Evolutionary conservation across 306 rosid genomes (phyloP).

Genomic region (Fragaria nilgerrensis): DNA sequence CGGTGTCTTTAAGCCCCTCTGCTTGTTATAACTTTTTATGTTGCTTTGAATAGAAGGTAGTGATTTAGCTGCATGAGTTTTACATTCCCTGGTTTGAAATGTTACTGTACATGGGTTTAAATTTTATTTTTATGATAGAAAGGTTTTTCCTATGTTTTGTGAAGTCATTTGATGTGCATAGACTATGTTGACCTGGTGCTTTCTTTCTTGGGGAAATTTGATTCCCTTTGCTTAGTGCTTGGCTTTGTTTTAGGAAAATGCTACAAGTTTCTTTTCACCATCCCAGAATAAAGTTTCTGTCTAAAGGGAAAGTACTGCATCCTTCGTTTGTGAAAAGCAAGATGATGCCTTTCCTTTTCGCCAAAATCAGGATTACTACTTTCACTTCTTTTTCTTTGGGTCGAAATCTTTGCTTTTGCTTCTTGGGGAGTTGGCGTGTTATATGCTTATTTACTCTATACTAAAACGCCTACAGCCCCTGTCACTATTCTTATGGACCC

Average conservation of each 20-base stretch:
- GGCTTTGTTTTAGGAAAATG: background rate
- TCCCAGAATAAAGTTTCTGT: background rate
- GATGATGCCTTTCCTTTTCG: background rate
- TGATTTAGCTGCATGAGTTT: slow-evolving; percentile 1
- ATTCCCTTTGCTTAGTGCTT: background rate
- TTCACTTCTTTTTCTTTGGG: background rate
- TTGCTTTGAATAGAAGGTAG: slow-evolving; percentile 5
- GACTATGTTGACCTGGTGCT: background rate
- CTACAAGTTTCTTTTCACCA: background rate
- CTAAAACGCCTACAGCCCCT: too few relatives aligned
- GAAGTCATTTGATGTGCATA: background rate
- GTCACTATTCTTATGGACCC: too few relatives aligned
- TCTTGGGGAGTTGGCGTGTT: background rate
- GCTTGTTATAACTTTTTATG: slow-evolving; percentile 12
- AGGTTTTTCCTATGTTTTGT: background rate
- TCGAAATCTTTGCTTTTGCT: background rate
- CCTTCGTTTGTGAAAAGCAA: background rate
- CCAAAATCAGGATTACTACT: background rate
- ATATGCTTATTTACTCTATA: too few relatives aligned
- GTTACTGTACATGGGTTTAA: background rate
- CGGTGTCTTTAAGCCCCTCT: slow-evolving; percentile 4
- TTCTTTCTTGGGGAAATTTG: background rate
- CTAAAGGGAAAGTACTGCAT: background rate
- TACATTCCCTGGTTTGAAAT: background rate
- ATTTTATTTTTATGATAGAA: background rate